Conservation (phyloP, 129 eudicot species). For the Mikania micrantha region DNA sequence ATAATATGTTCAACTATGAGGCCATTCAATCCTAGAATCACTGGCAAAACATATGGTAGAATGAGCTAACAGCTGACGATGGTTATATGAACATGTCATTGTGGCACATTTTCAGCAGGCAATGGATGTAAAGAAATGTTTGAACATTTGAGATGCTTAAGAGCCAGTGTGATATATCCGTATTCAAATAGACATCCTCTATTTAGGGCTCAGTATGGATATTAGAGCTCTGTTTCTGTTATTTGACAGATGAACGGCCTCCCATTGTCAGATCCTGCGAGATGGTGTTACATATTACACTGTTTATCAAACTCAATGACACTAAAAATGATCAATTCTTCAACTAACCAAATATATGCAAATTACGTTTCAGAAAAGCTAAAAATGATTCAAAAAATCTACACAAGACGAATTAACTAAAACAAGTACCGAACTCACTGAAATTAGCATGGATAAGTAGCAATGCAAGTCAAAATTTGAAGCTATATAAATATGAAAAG, state of each 20-base stretch:
- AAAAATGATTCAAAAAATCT: not conserved
- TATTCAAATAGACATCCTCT: not conserved
- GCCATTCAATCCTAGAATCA: not conserved
- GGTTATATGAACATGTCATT: not conserved
- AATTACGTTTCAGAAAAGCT: not conserved
- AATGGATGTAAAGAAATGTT: not conserved
- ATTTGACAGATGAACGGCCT: not conserved
- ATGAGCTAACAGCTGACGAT: not conserved
- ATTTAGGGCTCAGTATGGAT: not conserved
- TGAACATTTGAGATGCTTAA: not conserved
- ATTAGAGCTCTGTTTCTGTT: not conserved
- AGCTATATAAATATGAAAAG: not conserved
- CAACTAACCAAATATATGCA: not conserved
- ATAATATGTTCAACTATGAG: not conserved
- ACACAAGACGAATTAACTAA: not conserved
- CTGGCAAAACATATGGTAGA: not conserved
- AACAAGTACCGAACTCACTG: slow-evolving; percentile 24
- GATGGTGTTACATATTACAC: not conserved
- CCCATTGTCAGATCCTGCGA: not conserved
- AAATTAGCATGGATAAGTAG: not conserved
- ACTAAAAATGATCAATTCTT: not conserved
- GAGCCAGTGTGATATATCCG: not conserved
- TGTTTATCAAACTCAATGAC: not conserved
- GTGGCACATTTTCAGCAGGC: not conserved
- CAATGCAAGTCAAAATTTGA: not conserved